Conservation (phyloP, 257 asterid species). For the Thymus mandschuricus region DNA sequence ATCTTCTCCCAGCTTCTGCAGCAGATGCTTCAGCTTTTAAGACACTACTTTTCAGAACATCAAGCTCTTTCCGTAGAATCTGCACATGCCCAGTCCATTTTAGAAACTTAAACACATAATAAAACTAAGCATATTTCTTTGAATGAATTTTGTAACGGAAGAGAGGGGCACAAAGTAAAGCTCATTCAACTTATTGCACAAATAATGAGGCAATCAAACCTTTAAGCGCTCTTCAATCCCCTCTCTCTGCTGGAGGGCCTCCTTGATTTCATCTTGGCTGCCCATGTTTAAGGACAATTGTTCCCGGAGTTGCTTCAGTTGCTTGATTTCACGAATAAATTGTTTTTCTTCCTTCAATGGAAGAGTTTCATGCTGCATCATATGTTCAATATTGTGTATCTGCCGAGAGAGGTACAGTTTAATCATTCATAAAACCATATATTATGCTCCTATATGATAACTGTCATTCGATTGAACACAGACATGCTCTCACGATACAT, state of each 20-base stretch:
- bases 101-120: conserved; percentile 20
- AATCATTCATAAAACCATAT: conserved; percentile 20
- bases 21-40: conserved; percentile 67
- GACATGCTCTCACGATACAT: not conserved
- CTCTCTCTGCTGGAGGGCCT: conserved; percentile 78
- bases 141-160: not conserved
- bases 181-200: conserved; percentile 11
- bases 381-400: conserved; percentile 69
- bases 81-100: conserved; percentile 38
- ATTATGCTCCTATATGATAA: conserved; percentile 9
- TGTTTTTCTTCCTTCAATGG: conserved; percentile 85
- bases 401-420: conserved; percentile 38
- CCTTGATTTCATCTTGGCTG: conserved; percentile 80
- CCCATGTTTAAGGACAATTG: conserved; percentile 85
- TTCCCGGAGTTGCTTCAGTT: conserved; percentile 83
- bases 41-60: conserved; percentile 58
- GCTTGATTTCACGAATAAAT: conserved; percentile 85
- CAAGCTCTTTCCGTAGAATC: conserved; percentile 82
- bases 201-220: conserved; percentile 47
- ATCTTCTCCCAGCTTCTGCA: conserved; percentile 58
- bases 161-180: not conserved
- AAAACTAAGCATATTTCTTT: conserved; percentile 2
- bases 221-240: conserved; percentile 76
- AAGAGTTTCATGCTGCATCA: conserved; percentile 88
- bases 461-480: conserved; percentile 19